Percentiles rank a stretch among this genome's conserved stretches.
phyloP scores from a whole-genome alignment of 2,329 filamentous ascomycete genomes.

The Raffaelea deltoideospora region DNA sequence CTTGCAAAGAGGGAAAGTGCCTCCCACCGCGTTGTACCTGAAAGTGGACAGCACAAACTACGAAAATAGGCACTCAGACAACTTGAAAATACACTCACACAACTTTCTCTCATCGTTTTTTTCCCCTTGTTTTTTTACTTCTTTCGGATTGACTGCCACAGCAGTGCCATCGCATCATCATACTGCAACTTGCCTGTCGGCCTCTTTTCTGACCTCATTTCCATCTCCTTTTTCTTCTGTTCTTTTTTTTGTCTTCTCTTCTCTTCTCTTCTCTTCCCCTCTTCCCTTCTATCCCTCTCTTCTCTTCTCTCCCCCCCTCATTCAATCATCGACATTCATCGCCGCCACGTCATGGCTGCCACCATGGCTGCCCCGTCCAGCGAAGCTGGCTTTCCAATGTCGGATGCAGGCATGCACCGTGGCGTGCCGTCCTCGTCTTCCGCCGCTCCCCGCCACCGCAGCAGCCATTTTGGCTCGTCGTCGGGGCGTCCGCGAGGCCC shows the following conservation, averaged over 20 bases:
- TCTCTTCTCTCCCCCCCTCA: constrained; percentile 1
- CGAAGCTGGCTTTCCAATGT: constrained; percentile 42
- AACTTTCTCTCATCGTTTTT: too few relatives aligned
- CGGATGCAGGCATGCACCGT: constrained; percentile 37
- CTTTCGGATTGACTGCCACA: too few relatives aligned
- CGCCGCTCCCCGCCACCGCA: constrained; percentile 25
- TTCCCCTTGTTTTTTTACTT: too few relatives aligned
- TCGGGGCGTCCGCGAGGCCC: constrained; percentile 38
- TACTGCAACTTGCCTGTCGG: not conserved
- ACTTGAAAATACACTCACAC: too few relatives aligned
- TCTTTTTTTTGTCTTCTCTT: not conserved
- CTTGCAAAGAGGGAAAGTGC: too few relatives aligned
- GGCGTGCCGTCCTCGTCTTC: constrained; percentile 17
- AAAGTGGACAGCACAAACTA: too few relatives aligned
- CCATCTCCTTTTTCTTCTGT: not conserved
- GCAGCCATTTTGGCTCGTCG: constrained; percentile 32
- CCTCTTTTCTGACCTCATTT: not conserved
- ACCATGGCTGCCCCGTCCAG: constrained; percentile 34
- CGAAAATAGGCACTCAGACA: too few relatives aligned
- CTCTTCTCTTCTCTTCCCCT: not conserved
- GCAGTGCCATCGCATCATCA: not conserved
- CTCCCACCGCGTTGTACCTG: too few relatives aligned
- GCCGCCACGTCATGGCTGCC: constrained; percentile 7
- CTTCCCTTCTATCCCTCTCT: not conserved
- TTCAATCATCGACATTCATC: not conserved